These are phyloP conservation scores for Lactuca saligna DNA, from an alignment of 129 eudicot genomes.

Conservation along the genomic window DNA sequence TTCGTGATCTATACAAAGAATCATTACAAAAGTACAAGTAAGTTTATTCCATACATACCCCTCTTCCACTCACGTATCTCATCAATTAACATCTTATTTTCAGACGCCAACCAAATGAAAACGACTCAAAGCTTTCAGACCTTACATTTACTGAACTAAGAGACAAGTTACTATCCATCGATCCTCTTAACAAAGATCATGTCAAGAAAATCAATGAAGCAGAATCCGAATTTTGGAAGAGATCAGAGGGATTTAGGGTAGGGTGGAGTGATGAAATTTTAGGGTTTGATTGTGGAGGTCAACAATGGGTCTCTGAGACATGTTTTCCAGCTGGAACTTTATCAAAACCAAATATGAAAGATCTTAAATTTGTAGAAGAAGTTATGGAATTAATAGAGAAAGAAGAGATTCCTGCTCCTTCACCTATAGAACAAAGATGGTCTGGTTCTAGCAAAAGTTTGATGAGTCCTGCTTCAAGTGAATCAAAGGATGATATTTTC, in stretches of 20 bases:
- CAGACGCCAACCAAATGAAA: conserved; percentile 55
- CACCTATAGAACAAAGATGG: conserved; percentile 99
- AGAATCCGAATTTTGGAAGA: conserved; percentile 93
- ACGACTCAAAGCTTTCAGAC: conserved; percentile 57
- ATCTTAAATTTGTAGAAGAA: conserved; percentile 72
- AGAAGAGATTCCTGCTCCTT: conserved; percentile 92
- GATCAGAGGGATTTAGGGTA: conserved; percentile 89
- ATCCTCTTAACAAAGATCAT: conserved; percentile 82
- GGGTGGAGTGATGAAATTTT: conserved; percentile 98
- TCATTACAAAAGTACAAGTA: conserved; percentile 70
- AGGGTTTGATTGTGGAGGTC: conserved; percentile 99
- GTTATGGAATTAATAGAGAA: conserved; percentile 70
- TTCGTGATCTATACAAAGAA: conserved; percentile 70
- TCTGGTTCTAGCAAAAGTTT: conserved; percentile 73
- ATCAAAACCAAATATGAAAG: conserved; percentile 84
- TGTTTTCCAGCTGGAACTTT: conserved; percentile 96
- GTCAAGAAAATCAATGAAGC: conserved; percentile 76
- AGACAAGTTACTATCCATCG: conserved; percentile 79
- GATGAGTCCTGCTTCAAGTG: conserved; percentile 95
- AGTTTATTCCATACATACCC: background rate
- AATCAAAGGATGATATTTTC: conserved; percentile 76
- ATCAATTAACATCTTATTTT: conserved; percentile 5
- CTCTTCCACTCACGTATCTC: background rate
- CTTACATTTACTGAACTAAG: conserved; percentile 84
- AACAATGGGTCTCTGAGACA: conserved; percentile 97